A percentile compares a stretch with the other conserved stretches of the same genome.
These are phyloP conservation scores for Cylindricascospora bacillispora DNA, from an alignment of 1,139 yeast genomes.

Conservation along the genomic window DNA sequence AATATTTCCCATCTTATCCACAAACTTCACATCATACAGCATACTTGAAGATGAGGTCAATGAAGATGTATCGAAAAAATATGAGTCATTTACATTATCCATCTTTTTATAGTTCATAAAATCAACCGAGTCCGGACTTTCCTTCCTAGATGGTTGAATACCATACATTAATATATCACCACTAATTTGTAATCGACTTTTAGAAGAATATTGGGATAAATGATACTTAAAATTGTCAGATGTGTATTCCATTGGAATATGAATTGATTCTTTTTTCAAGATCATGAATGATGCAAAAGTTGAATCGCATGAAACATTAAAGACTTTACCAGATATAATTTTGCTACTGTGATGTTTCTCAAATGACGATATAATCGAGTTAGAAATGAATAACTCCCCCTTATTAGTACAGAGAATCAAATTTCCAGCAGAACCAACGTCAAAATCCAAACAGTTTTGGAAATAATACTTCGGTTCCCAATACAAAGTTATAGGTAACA, in stretches of 20 bases:
- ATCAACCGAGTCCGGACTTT: too few species aligned
- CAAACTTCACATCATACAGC: too few species aligned
- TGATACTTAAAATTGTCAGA: conserved; percentile 36
- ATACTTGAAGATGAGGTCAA: too few species aligned
- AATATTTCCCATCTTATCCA: too few species aligned
- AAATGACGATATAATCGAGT: conserved; percentile 5
- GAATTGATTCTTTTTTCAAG: conserved; percentile 49
- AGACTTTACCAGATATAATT: conserved; percentile 20
- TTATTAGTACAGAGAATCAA: conserved; percentile 51
- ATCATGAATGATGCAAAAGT: conserved; percentile 57
- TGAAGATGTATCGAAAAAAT: too few species aligned
- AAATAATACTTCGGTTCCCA: conserved; percentile 26
- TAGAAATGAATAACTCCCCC: conserved; percentile 45
- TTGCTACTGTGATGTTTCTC: conserved; percentile 17
- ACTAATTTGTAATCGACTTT: too few species aligned
- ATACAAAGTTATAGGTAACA: conserved; percentile 14
- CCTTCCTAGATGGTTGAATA: too few species aligned
- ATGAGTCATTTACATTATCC: too few species aligned
- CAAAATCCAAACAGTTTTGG: conserved; percentile 41
- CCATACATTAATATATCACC: too few species aligned
- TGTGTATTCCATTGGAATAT: conserved; percentile 37
- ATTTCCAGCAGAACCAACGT: conserved; percentile 57
- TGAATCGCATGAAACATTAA: conserved; percentile 53
- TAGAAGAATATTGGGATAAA: conserved; percentile 35
- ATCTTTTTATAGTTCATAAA: too few species aligned